These are phyloP conservation scores for Pleurotus cornucopiae DNA, from an alignment of 768 basidiomycete species.

Conservation along the genomic window DNA sequence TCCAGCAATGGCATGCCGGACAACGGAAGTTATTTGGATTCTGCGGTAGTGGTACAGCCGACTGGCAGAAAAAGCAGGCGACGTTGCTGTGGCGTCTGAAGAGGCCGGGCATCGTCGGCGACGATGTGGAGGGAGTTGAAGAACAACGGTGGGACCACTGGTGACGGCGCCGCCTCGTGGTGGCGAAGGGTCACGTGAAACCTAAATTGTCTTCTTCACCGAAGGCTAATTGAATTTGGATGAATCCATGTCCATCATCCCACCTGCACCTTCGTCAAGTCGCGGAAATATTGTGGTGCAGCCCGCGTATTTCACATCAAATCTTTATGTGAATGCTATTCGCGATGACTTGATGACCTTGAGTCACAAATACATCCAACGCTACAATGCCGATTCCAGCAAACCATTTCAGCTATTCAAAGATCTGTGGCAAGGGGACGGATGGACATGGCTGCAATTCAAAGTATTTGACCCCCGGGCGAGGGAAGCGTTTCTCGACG, in stretches of 20 bases:
- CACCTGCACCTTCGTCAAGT: conserved; percentile 50
- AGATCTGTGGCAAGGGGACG: conserved; percentile 55
- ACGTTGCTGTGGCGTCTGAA: conserved; percentile 49
- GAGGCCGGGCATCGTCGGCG: conserved; percentile 33
- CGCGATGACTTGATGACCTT: conserved; percentile 61
- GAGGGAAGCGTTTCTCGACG: conserved; percentile 57
- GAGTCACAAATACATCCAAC: conserved; percentile 46
- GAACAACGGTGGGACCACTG: neutral
- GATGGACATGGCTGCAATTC: conserved; percentile 78
- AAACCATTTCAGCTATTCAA: conserved; percentile 73
- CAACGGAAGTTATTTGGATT: conserved; percentile 63
- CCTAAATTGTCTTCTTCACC: neutral
- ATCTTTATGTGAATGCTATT: conserved; percentile 60
- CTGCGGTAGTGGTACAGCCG: conserved; percentile 34
- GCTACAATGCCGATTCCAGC: conserved; percentile 29
- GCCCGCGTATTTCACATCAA: conserved; percentile 76
- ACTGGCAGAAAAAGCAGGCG: conserved; percentile 74
- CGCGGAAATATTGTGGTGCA: conserved; percentile 66
- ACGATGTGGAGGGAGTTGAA: conserved; percentile 3
- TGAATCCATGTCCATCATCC: conserved; percentile 35
- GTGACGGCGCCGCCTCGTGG: neutral
- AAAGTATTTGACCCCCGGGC: conserved; percentile 66
- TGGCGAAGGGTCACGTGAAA: neutral
- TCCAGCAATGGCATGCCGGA: conserved; percentile 66
- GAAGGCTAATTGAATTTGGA: neutral